Evolutionary conservation across 371 early-diverging fungal genomes (phyloP).

Genomic region (Rhizomucor miehei): DNA sequence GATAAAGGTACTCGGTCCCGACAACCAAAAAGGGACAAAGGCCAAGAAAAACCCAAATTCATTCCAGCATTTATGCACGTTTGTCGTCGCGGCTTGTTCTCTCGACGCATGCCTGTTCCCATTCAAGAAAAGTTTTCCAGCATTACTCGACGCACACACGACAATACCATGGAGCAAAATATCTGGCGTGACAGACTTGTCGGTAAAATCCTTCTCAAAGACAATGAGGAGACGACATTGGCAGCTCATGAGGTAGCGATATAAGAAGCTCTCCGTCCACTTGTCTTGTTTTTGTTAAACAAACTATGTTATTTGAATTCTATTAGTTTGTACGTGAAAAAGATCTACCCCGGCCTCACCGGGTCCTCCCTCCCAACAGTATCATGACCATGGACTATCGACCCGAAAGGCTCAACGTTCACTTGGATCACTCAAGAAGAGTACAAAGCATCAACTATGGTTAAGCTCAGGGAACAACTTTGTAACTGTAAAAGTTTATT

Average conservation of each 20-base stretch:
- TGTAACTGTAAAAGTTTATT: slow-evolving; percentile 10
- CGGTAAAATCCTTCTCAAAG: slow-evolving; percentile 30
- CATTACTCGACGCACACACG: too few species aligned
- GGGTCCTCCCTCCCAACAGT: slow-evolving; percentile 26
- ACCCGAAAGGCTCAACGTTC: slow-evolving; percentile 36
- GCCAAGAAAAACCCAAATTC: too few species aligned
- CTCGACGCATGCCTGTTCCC: too few species aligned
- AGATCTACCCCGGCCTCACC: slow-evolving; percentile 29
- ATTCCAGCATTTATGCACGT: too few species aligned
- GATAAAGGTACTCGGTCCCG: too few species aligned
- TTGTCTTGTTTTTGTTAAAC: too few species aligned
- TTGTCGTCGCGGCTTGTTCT: too few species aligned
- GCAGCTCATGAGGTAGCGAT: slow-evolving; percentile 21
- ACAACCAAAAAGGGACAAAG: too few species aligned
- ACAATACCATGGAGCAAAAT: not conserved
- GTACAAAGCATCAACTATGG: slow-evolving; percentile 30
- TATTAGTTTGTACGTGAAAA: slow-evolving; percentile 24
- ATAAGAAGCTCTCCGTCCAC: too few species aligned
- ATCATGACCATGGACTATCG: slow-evolving; percentile 37
- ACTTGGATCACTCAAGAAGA: slow-evolving; percentile 24
- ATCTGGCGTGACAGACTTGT: slow-evolving; percentile 35
- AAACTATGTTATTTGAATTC: too few species aligned
- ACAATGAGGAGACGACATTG: slow-evolving; percentile 26
- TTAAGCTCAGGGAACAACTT: slow-evolving; percentile 11
- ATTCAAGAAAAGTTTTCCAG: too few species aligned